A percentile compares a stretch with the other conserved stretches of the same genome.
Evolutionary conservation across 805 yeast species (phyloP).

Genomic region (Clavispora vitiphila): DNA sequence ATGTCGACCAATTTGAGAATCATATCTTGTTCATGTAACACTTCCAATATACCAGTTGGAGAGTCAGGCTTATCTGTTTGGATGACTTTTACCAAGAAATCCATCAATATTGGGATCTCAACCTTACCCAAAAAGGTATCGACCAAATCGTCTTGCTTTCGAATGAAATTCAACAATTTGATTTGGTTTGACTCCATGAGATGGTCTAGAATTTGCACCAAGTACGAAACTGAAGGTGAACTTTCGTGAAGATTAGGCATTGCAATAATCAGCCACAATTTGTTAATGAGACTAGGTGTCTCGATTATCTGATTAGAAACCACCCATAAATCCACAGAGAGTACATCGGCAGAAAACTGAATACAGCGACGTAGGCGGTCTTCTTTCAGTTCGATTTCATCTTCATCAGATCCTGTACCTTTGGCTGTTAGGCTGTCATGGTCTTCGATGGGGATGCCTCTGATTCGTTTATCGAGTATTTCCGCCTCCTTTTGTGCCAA

Average conservation of each 20-base stretch:
- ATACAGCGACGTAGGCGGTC: slow-evolving; percentile 33
- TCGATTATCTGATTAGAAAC: slow-evolving; percentile 40
- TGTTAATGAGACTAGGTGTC: slow-evolving; percentile 35
- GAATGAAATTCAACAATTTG: slow-evolving; percentile 67
- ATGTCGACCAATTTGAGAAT: slow-evolving; percentile 69
- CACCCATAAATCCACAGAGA: slow-evolving; percentile 39
- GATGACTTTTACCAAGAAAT: slow-evolving; percentile 79
- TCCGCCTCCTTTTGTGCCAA: slow-evolving; percentile 17
- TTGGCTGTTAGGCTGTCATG: slow-evolving; percentile 4
- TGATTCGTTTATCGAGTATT: background rate
- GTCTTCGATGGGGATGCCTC: background rate
- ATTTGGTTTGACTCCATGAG: slow-evolving; percentile 57
- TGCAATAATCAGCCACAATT: slow-evolving; percentile 36
- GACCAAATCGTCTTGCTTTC: slow-evolving; percentile 65
- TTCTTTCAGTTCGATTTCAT: slow-evolving; percentile 21
- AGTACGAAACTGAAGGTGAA: slow-evolving; percentile 35
- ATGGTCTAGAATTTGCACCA: slow-evolving; percentile 73
- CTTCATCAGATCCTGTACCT: background rate
- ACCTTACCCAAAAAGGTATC: slow-evolving; percentile 79
- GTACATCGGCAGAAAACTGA: slow-evolving; percentile 36
- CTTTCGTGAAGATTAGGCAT: slow-evolving; percentile 30
- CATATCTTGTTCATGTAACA: slow-evolving; percentile 65
- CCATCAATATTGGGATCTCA: slow-evolving; percentile 93
- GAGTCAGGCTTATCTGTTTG: slow-evolving; percentile 89
- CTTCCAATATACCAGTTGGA: slow-evolving; percentile 81